Percentiles rank a stretch among this genome's conserved stretches.
phyloP scores from a whole-genome alignment of 345 rosid species.

The Aethionema arabicum region DNA sequence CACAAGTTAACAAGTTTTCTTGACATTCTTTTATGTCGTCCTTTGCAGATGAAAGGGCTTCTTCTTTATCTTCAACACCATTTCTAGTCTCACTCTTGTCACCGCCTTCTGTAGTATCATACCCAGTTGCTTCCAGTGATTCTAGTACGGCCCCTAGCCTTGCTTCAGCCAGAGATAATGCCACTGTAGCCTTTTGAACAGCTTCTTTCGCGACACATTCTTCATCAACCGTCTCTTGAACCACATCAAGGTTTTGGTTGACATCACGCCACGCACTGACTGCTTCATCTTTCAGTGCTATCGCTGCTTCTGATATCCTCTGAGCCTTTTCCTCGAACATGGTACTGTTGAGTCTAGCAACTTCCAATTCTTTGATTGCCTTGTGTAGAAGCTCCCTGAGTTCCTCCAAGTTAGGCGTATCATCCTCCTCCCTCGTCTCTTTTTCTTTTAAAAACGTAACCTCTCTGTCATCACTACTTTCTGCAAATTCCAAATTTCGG shows the following conservation, averaged over 20 bases:
- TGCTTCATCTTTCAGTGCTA: slow-evolving; percentile 80
- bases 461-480: slow-evolving; percentile 38
- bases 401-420: slow-evolving; percentile 52
- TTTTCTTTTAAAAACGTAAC: slow-evolving; percentile 30
- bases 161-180: slow-evolving; percentile 83
- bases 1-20: slow-evolving; percentile 48
- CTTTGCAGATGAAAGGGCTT: slow-evolving; percentile 50
- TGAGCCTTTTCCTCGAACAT: slow-evolving; percentile 92
- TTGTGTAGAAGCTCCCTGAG: slow-evolving; percentile 57
- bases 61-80: slow-evolving; percentile 38
- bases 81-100: slow-evolving; percentile 38
- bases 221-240: slow-evolving; percentile 62
- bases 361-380: slow-evolving; percentile 68
- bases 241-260: slow-evolving; percentile 47
- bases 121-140: slow-evolving; percentile 45
- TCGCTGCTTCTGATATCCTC: slow-evolving; percentile 76
- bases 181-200: slow-evolving; percentile 73
- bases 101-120: slow-evolving; percentile 36
- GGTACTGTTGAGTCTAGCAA: slow-evolving; percentile 70
- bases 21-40: slow-evolving; percentile 64
- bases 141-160: slow-evolving; percentile 66
- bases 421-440: slow-evolving; percentile 30
- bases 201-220: slow-evolving; percentile 71
- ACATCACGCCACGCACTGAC: slow-evolving; percentile 62
- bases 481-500: slow-evolving; percentile 46